phyloP scores from a whole-genome alignment of 1,284 basidiomycete species.

The Pisolithus thermaeus region DNA sequence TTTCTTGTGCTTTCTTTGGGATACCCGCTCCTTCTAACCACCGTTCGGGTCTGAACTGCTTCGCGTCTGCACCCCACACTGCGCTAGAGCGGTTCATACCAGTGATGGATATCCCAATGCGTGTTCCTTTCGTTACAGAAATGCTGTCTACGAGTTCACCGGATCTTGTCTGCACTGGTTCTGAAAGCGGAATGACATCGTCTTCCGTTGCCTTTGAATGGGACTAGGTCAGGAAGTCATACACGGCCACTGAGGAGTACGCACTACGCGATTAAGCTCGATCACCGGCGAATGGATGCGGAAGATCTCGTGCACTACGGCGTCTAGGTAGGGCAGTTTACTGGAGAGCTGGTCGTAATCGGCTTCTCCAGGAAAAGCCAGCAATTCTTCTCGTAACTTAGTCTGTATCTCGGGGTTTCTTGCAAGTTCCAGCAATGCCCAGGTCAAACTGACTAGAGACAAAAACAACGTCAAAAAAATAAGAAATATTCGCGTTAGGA shows the following conservation, averaged over 20 bases:
- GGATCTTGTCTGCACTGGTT: constrained; percentile 33
- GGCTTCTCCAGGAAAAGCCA: constrained; percentile 23
- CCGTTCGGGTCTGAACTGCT: constrained; percentile 36
- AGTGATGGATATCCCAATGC: constrained; percentile 35
- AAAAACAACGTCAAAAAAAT: not conserved
- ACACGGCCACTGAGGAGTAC: constrained; percentile 14
- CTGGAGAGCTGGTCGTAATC: constrained; percentile 30
- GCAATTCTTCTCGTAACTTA: constrained; percentile 37
- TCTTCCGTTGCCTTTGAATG: constrained; percentile 35
- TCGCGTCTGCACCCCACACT: constrained; percentile 42
- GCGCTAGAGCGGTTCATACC: constrained; percentile 42
- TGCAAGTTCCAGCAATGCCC: constrained; percentile 20
- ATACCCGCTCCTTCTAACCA: constrained; percentile 30
- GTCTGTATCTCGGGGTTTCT: constrained; percentile 28
- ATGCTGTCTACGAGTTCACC: constrained; percentile 38
- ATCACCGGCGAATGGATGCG: constrained; percentile 12
- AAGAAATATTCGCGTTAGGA: not conserved
- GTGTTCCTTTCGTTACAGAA: constrained; percentile 40
- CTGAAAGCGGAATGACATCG: constrained; percentile 47
- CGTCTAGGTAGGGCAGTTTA: constrained; percentile 31
- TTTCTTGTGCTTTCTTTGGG: constrained; percentile 13
- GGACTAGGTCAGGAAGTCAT: not conserved
- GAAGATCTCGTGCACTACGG: constrained; percentile 25
- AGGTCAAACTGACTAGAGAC: constrained; percentile 15
- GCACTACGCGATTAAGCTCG: constrained; percentile 15